Evolutionary conservation across 805 yeast species (phyloP).

Genomic region (Blastobotrys chiropterorum): DNA sequence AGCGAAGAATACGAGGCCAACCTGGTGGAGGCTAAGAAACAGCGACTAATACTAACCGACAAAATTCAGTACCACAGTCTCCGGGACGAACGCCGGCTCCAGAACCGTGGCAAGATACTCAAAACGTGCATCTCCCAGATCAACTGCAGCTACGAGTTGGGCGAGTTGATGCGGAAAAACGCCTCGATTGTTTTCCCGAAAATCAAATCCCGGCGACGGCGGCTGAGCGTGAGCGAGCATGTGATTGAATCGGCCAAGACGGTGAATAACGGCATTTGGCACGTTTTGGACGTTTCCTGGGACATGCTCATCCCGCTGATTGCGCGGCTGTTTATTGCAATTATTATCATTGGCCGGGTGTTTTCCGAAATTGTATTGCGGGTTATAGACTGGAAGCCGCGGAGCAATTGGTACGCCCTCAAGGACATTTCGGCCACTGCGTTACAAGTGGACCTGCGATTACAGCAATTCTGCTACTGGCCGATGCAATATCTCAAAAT

Average conservation of each 20-base stretch:
- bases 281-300: constrained; percentile 7
- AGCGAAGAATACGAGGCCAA: constrained; percentile 26
- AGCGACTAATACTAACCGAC: constrained; percentile 16
- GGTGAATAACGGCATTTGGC: constrained; percentile 12
- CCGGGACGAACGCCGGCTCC: constrained; percentile 5
- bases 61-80: constrained; percentile 20
- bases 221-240: constrained; percentile 22
- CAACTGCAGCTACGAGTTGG: constrained; percentile 33
- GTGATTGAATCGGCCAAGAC: constrained; percentile 13
- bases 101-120: constrained; percentile 9
- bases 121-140: constrained; percentile 29
- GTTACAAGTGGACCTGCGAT: constrained; percentile 71
- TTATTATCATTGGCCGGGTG: constrained; percentile 24
- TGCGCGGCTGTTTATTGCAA: constrained; percentile 15
- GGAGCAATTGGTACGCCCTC: constrained; percentile 18
- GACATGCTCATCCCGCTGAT: constrained; percentile 11
- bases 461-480: constrained; percentile 68
- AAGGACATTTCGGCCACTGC: constrained; percentile 53
- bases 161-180: constrained; percentile 20
- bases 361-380: constrained; percentile 28
- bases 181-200: constrained; percentile 25
- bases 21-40: constrained; percentile 21
- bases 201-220: constrained; percentile 16
- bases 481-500: constrained; percentile 72
- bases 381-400: constrained; percentile 26